phyloP scores from a whole-genome alignment of 306 rosid species.

The Oxytropis ochrocephala region DNA sequence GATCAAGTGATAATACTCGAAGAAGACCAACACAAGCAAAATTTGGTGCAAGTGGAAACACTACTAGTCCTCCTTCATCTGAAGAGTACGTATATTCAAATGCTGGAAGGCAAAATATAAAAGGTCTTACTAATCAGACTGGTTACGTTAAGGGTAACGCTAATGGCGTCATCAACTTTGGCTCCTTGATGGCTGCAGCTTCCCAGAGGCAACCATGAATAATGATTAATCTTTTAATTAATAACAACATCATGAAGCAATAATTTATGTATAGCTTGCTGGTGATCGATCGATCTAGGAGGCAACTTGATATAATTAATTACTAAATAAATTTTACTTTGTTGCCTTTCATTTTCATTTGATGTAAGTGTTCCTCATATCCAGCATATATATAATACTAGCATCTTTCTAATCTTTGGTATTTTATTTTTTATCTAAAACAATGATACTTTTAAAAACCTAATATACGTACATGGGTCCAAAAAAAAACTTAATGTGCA shows the following conservation, averaged over 20 bases:
- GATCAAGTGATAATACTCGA: not conserved
- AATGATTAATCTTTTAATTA: not conserved
- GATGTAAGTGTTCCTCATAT: no score
- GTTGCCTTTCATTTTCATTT: no score
- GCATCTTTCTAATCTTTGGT: no score
- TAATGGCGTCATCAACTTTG: slow-evolving; percentile 38
- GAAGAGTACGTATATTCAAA: slow-evolving; percentile 5
- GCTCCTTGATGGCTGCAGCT: not conserved
- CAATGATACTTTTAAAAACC: no score
- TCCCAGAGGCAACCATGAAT: slow-evolving; percentile 15
- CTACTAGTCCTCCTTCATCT: not conserved
- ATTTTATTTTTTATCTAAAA: no score
- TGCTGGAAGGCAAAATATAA: slow-evolving; percentile 12
- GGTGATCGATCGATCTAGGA: no score
- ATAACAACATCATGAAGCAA: not conserved
- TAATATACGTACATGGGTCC: no score
- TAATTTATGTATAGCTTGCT: no score
- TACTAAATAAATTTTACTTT: no score
- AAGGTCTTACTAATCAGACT: slow-evolving; percentile 37
- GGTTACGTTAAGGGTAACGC: slow-evolving; percentile 37
- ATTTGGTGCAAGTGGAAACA: not conserved
- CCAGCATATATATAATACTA: no score
- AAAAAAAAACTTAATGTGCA: no score
- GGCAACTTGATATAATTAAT: no score
- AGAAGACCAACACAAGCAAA: not conserved